Conservation (phyloP, 2,329 filamentous ascomycete species). For the Periconia sp. region DNA sequence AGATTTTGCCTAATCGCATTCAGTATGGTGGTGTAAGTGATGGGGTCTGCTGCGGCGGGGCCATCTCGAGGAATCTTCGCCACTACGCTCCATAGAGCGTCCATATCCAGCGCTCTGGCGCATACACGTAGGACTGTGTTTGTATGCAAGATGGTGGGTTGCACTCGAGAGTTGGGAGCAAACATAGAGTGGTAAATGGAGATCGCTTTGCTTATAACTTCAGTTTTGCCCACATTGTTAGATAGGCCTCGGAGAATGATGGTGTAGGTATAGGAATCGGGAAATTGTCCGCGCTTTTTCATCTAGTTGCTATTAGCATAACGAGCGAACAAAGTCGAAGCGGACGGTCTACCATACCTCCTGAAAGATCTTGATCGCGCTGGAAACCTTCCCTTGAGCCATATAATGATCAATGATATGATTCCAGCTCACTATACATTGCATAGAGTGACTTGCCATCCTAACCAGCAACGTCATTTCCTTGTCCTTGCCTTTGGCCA, state of each 20-base stretch:
- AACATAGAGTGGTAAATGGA: conserved; percentile 77
- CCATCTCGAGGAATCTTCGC: conserved; percentile 69
- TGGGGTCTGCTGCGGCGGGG: conserved; percentile 63
- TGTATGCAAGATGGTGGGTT: conserved; percentile 77
- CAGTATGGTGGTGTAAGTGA: conserved; percentile 82
- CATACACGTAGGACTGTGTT: conserved; percentile 89
- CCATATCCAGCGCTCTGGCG: conserved; percentile 71
- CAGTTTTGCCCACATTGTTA: conserved; percentile 57
- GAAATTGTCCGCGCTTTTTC: conserved; percentile 86
- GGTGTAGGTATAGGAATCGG: conserved; percentile 82
- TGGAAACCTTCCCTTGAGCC: conserved; percentile 59
- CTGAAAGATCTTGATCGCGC: conserved; percentile 82
- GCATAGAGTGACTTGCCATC: conserved; percentile 64
- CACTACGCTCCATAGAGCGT: conserved; percentile 76
- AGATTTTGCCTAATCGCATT: conserved; percentile 63
- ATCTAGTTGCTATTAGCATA: conserved; percentile 57
- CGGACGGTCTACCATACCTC: conserved; percentile 58
- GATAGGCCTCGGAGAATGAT: conserved; percentile 78
- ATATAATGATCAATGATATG: conserved; percentile 74
- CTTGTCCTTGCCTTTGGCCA: conserved; percentile 62
- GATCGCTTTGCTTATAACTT: conserved; percentile 69
- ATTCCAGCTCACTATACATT: conserved; percentile 84
- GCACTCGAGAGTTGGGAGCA: conserved; percentile 62
- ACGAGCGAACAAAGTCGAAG: background rate
- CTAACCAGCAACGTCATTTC: conserved; percentile 71